These are phyloP conservation scores for Xylaria curta DNA, from an alignment of 495 filamentous ascomycete genomes.

Conservation along the genomic window DNA sequence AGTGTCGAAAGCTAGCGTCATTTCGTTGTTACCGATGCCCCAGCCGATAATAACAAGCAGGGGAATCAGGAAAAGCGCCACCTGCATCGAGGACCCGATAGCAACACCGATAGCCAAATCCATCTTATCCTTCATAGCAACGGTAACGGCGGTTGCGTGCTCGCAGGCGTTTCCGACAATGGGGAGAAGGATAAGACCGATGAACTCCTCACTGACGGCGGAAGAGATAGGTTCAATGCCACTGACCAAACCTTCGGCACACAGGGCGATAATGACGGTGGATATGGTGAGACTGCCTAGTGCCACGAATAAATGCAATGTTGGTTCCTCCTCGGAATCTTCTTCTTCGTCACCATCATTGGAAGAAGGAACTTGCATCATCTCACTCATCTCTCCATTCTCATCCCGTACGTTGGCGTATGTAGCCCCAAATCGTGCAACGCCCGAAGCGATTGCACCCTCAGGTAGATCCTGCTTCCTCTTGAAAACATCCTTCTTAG, in stretches of 20 bases:
- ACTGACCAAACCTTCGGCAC: slow-evolving; percentile 88
- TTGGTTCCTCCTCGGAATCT: slow-evolving; percentile 63
- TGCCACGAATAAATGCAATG: slow-evolving; percentile 72
- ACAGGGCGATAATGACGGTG: slow-evolving; percentile 83
- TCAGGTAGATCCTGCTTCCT: slow-evolving; percentile 51
- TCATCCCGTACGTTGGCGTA: slow-evolving; percentile 45
- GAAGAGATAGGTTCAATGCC: slow-evolving; percentile 71
- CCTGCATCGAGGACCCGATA: slow-evolving; percentile 86
- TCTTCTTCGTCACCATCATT: slow-evolving; percentile 61
- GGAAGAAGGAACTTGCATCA: slow-evolving; percentile 36
- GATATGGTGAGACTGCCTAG: slow-evolving; percentile 70
- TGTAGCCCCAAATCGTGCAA: slow-evolving; percentile 64
- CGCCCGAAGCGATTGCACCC: slow-evolving; percentile 63
- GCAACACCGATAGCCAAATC: slow-evolving; percentile 85
- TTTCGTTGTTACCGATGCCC: slow-evolving; percentile 71
- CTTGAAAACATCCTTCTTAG: slow-evolving; percentile 51
- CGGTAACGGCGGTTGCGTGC: slow-evolving; percentile 85
- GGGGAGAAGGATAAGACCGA: slow-evolving; percentile 84
- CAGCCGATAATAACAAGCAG: slow-evolving; percentile 81
- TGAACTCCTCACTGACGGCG: slow-evolving; percentile 72
- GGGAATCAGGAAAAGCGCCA: slow-evolving; percentile 80
- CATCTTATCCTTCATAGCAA: slow-evolving; percentile 91
- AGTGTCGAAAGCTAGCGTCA: slow-evolving; percentile 80
- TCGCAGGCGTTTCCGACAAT: slow-evolving; percentile 91
- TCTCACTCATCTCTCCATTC: slow-evolving; percentile 52